These are phyloP conservation scores for Aphanomyces stellatus DNA, from an alignment of 352 stramenopile genomes.

Conservation along the genomic window DNA sequence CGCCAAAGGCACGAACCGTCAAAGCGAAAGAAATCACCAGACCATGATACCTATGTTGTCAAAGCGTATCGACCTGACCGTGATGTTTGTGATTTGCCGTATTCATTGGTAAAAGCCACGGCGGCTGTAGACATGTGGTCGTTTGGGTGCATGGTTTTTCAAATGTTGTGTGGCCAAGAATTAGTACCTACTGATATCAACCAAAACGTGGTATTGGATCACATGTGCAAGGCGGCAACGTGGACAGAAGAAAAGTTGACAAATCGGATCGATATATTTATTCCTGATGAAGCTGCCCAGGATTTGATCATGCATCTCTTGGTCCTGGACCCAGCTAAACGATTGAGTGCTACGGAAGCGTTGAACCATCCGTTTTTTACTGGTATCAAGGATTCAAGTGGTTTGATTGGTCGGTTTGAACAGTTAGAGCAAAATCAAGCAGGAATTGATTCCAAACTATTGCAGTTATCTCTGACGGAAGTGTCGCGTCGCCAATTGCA, in stretches of 20 bases:
- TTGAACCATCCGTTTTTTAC: constrained; percentile 19
- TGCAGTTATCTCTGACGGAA: no score
- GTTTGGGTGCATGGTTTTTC: constrained; percentile 21
- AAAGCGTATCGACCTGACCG: neutral
- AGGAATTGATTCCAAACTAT: no score
- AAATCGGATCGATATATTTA: constrained; percentile 1
- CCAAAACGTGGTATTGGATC: neutral
- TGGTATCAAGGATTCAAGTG: no score
- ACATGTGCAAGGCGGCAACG: neutral
- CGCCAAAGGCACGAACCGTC: neutral
- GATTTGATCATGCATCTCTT: constrained; percentile 18
- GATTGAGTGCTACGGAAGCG: neutral
- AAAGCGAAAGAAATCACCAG: neutral
- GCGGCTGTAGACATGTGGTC: constrained; percentile 18
- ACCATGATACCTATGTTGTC: neutral
- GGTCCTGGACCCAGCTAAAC: constrained; percentile 1
- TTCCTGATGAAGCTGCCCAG: constrained; percentile 4
- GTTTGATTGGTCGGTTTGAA: no score
- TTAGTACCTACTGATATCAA: constrained; percentile 4
- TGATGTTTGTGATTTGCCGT: neutral
- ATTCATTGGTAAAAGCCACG: neutral
- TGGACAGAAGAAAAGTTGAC: constrained; percentile 19
- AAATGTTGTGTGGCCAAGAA: constrained; percentile 3
- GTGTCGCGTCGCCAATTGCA: no score
- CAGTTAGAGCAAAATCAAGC: no score